A percentile compares a stretch with the other conserved stretches of the same genome.
Conservation (phyloP, 306 rosid genomes). For the Fagus crenata region DNA sequence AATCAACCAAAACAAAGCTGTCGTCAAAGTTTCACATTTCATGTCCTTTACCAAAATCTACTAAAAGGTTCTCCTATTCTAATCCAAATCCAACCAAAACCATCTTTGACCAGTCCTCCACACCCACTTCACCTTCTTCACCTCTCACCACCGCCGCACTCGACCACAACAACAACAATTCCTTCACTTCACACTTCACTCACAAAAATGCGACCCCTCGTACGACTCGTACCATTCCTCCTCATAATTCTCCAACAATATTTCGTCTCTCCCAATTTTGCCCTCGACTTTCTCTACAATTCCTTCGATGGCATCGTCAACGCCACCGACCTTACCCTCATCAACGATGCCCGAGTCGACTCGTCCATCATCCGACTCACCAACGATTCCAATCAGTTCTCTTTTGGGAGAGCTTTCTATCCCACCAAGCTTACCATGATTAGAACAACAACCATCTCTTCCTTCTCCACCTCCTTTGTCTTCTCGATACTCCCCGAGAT, state of each 20-base stretch:
- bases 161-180: not conserved
- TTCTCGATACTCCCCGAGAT: slow-evolving; percentile 67
- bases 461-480: slow-evolving; percentile 82
- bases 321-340: slow-evolving; percentile 51
- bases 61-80: too few relatives aligned
- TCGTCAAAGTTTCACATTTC: not conserved
- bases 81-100: not conserved
- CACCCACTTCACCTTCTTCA: not conserved
- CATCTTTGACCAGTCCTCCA: not conserved
- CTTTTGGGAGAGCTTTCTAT: slow-evolving; percentile 67
- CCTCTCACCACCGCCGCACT: not conserved
- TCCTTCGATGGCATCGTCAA: slow-evolving; percentile 54
- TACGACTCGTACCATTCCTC: not conserved
- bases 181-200: too few relatives aligned
- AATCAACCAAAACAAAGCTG: not conserved
- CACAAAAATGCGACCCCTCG: slow-evolving; percentile 18
- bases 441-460: slow-evolving; percentile 38
- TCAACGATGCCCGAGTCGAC: slow-evolving; percentile 65
- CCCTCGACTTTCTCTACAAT: slow-evolving; percentile 60
- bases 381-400: slow-evolving; percentile 61
- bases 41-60: too few relatives aligned
- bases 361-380: slow-evolving; percentile 61
- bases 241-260: slow-evolving; percentile 6
- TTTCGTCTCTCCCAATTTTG: slow-evolving; percentile 20
- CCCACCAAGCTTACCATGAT: slow-evolving; percentile 32